Conservation (phyloP, 2,329 filamentous ascomycete genomes). For the Cadophora sp. region DNA sequence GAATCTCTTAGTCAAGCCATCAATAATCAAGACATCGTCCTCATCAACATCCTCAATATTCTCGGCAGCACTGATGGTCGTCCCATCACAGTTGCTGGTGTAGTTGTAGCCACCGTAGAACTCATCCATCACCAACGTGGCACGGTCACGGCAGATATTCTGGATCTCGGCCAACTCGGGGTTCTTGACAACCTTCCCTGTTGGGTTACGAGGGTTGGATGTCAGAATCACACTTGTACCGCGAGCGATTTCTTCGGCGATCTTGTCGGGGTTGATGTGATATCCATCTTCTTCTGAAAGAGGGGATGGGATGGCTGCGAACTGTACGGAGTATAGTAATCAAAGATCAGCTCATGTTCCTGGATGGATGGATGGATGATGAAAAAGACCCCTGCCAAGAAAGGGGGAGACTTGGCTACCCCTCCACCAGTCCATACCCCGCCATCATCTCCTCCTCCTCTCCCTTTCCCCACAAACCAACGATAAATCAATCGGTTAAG, state of each 20-base stretch:
- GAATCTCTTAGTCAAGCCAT: slow-evolving; percentile 96
- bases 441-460: slow-evolving; percentile 14
- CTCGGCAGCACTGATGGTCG: slow-evolving; percentile 85
- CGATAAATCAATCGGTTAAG: neutral
- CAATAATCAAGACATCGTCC: slow-evolving; percentile 92
- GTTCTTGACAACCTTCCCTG: slow-evolving; percentile 84
- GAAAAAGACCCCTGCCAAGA: slow-evolving; percentile 23
- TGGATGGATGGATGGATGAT: neutral
- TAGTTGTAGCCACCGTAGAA: slow-evolving; percentile 99
- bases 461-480: neutral
- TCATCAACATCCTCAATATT: slow-evolving; percentile 90
- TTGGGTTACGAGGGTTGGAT: slow-evolving; percentile 94
- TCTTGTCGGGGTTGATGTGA: slow-evolving; percentile 92
- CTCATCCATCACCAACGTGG: slow-evolving; percentile 93
- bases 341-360: slow-evolving; percentile 17
- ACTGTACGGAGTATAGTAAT: slow-evolving; percentile 56
- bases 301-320: slow-evolving; percentile 85
- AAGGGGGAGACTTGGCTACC: slow-evolving; percentile 15
- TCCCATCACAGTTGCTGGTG: slow-evolving; percentile 87
- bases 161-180: slow-evolving; percentile 90
- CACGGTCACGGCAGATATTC: slow-evolving; percentile 87
- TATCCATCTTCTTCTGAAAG: slow-evolving; percentile 86
- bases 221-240: slow-evolving; percentile 90
- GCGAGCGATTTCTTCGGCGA: slow-evolving; percentile 87
- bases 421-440: neutral